These are phyloP conservation scores for Micromonas pusilla DNA, from an alignment of 139 green algal species.

Conservation along the genomic window DNA sequence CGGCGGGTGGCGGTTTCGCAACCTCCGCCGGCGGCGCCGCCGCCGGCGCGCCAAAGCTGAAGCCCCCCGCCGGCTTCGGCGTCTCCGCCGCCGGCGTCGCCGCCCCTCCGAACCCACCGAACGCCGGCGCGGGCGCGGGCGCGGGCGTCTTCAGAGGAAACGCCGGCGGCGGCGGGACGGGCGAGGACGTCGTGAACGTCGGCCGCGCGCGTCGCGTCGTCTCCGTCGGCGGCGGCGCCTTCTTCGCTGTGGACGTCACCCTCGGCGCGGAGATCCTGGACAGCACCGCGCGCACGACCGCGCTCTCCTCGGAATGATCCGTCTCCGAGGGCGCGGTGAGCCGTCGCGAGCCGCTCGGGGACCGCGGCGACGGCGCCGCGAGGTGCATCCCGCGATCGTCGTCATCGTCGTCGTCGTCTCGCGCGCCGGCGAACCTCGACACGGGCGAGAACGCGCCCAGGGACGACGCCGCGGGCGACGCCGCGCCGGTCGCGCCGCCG, in stretches of 20 bases:
- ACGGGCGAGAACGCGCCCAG: not conserved
- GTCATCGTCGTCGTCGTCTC: too few relatives aligned
- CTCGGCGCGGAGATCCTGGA: not conserved
- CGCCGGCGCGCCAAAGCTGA: not conserved
- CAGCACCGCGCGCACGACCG: not conserved
- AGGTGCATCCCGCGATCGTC: too few relatives aligned
- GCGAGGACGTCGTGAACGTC: too few relatives aligned
- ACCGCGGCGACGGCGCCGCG: not conserved
- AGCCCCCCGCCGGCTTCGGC: not conserved
- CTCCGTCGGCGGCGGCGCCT: not conserved
- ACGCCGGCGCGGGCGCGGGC: too few relatives aligned
- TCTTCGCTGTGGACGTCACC: not conserved
- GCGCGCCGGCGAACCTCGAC: not conserved
- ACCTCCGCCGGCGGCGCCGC: too few relatives aligned
- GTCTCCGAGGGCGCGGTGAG: not conserved
- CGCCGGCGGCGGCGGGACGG: too few relatives aligned
- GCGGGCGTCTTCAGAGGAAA: too few relatives aligned
- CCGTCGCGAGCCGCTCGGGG: too few relatives aligned
- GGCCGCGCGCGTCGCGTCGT: too few relatives aligned
- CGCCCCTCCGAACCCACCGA: too few relatives aligned
- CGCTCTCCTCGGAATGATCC: not conserved
- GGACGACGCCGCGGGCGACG: not conserved
- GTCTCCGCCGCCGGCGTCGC: not conserved
- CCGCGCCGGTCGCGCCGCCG: too few relatives aligned
- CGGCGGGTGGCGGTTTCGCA: not conserved